Base-by-base conservation (phyloP, 257 asterid species). In the Solanum dulcamara region DNA sequence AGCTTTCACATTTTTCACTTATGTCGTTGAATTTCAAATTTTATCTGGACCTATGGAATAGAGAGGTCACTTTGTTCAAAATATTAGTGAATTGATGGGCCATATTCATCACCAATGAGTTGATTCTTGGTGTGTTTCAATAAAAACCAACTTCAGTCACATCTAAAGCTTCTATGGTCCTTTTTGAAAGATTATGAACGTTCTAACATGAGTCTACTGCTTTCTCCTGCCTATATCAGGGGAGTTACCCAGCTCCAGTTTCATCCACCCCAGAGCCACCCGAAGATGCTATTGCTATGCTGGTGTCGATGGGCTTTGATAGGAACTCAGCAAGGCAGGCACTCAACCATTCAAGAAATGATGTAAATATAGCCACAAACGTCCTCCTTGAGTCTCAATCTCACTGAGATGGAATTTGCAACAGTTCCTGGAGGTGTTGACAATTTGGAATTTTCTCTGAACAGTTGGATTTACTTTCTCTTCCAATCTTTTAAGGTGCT, bases 221-320 rank as follows among this genome's bases (percentile, higher is more conserved):
- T 77, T 77, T 77, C 81, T 77, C 2, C 28, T 26, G 62, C 83
- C 28, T 86, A 89, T 71, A 80, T 64, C 91, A 97, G 99, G 91
- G 91, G 24, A 92, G 87, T 90, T 86, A 80, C 86, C 89, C 92
- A 40, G 91, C 92, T 86, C 92, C 93, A 33, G 57, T 88, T 55
- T 74, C 88, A 44, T 67, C 97, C 83, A 55, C 88, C 4, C 20
- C 74, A 4, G 98, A 94, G 38, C 98, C 99, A 72, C 90, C 97
- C 0, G 98, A 97, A 91, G 98, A 97, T 86, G 89, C 97, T 37
- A 93, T 97, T 48, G 86, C 92, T 4, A 92, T 89, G 38, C 93
- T 97, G 70, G 93, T 93, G 51, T 91, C 98, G 24, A 97, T 97
- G 99, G 99, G 99, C 7, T 97, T 97, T 66, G 98, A 97, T 67